phyloP scores from a whole-genome alignment of 2,329 filamentous ascomycete species.

The Elsinoe fawcettii region DNA sequence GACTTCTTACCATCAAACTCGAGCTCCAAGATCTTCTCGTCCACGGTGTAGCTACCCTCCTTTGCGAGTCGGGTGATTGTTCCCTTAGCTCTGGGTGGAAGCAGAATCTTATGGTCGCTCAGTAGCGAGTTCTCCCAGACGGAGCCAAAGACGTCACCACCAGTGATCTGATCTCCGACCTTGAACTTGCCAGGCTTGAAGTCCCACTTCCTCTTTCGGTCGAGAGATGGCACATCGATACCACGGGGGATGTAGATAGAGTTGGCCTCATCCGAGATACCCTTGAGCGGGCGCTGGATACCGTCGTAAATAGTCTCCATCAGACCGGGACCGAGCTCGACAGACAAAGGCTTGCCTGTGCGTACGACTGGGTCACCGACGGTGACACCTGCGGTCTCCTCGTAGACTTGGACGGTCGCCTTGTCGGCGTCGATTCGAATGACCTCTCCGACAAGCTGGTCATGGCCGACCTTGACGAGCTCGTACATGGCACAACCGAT shows the following conservation, averaged over 20 bases:
- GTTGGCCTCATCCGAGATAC: constrained; percentile 67
- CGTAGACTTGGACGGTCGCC: constrained; percentile 97
- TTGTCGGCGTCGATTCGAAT: constrained; percentile 95
- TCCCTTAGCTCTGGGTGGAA: constrained; percentile 82
- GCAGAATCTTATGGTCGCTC: constrained; percentile 83
- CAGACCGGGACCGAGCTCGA: constrained; percentile 92
- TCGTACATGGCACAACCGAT: constrained; percentile 99
- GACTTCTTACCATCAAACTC: constrained; percentile 96
- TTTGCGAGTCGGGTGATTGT: constrained; percentile 84
- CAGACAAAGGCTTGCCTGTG: constrained; percentile 91
- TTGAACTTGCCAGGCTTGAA: constrained; percentile 76
- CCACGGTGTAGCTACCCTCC: constrained; percentile 89
- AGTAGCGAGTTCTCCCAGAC: constrained; percentile 96
- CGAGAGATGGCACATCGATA: constrained; percentile 77
- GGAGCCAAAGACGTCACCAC: constrained; percentile 89
- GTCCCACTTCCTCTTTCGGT: constrained; percentile 91
- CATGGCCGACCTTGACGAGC: constrained; percentile 86
- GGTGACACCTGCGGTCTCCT: constrained; percentile 97
- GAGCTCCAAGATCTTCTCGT: constrained; percentile 86
- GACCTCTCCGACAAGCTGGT: constrained; percentile 89
- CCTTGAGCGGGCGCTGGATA: constrained; percentile 89
- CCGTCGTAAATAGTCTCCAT: constrained; percentile 99
- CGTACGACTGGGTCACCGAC: constrained; percentile 87
- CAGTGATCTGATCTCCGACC: constrained; percentile 93
- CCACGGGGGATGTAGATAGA: constrained; percentile 98